Conservation (phyloP, 2,329 filamentous ascomycete species). For the Penicillium oxalicum region DNA sequence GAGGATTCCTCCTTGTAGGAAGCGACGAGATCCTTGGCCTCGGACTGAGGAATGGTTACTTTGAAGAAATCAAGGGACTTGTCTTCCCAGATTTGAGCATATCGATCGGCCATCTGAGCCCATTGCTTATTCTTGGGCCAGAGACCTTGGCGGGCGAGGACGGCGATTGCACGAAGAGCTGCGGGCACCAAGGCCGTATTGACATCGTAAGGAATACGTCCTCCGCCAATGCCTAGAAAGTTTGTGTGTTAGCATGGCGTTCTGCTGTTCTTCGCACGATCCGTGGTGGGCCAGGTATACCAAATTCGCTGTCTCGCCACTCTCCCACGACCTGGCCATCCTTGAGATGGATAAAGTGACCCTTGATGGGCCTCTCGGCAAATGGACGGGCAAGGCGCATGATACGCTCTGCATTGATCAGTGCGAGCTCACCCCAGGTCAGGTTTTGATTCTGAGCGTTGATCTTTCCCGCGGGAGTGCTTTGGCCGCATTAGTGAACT, state of each 20-base stretch:
- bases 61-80: conserved; percentile 55
- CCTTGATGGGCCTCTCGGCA: conserved; percentile 44
- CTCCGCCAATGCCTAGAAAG: conserved; percentile 47
- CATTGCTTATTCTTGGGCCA: conserved; percentile 48
- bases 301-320: conserved; percentile 58
- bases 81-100: conserved; percentile 59
- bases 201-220: conserved; percentile 59
- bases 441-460: conserved; percentile 48
- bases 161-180: conserved; percentile 53
- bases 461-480: conserved; percentile 44
- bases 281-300: conserved; percentile 19
- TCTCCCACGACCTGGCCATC: conserved; percentile 51
- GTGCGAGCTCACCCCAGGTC: conserved; percentile 49
- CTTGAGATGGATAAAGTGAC: conserved; percentile 56
- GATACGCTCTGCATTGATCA: conserved; percentile 53
- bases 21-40: conserved; percentile 45
- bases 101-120: conserved; percentile 41
- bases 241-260: not conserved
- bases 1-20: conserved; percentile 43
- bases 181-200: conserved; percentile 60
- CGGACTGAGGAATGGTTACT: conserved; percentile 37
- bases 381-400: conserved; percentile 53
- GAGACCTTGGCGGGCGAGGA: conserved; percentile 46
- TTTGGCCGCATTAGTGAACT: conserved; percentile 21
- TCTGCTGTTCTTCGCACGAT: no score